Conservation (phyloP, 176 grass and related monocot genomes). For the Canna indica region DNA sequence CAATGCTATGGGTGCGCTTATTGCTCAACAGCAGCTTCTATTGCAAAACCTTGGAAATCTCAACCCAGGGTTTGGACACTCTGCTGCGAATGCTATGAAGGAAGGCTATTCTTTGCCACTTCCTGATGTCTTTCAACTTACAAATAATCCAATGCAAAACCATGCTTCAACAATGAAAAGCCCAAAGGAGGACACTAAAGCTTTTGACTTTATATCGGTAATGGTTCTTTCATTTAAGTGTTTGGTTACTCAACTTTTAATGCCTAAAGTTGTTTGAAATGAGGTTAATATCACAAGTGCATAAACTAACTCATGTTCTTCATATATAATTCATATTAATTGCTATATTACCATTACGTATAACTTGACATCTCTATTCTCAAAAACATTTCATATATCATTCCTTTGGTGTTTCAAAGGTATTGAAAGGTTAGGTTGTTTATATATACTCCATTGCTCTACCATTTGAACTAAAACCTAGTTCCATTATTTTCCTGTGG, state of each 20-base stretch:
- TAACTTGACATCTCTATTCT: too few relatives aligned
- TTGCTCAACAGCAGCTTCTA: conserved; percentile 86
- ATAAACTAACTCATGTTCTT: too few relatives aligned
- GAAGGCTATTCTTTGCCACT: conserved; percentile 31
- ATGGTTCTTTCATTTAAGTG: conserved; percentile 10
- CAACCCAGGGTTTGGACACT: conserved; percentile 47
- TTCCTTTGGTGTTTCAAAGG: too few relatives aligned
- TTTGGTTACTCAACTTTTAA: conserved; percentile 8
- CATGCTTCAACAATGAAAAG: conserved; percentile 48
- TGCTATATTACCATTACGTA: too few relatives aligned
- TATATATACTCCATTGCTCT: background rate
- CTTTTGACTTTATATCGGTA: conserved; percentile 99
- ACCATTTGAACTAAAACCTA: background rate
- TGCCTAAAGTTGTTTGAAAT: background rate
- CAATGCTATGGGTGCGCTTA: conserved; percentile 54
- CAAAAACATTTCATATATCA: too few relatives aligned
- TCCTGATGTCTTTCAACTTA: conserved; percentile 79
- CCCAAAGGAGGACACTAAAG: conserved; percentile 78
- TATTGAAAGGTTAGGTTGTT: background rate
- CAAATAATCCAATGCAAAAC: conserved; percentile 58
- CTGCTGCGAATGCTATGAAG: conserved; percentile 32
- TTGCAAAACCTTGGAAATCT: conserved; percentile 76
- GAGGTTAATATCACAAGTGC: too few relatives aligned
- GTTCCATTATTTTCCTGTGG: background rate
- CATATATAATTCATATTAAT: too few relatives aligned